Conservation (phyloP, 805 yeast genomes). For the Wickerhamomyces tratensis region DNA sequence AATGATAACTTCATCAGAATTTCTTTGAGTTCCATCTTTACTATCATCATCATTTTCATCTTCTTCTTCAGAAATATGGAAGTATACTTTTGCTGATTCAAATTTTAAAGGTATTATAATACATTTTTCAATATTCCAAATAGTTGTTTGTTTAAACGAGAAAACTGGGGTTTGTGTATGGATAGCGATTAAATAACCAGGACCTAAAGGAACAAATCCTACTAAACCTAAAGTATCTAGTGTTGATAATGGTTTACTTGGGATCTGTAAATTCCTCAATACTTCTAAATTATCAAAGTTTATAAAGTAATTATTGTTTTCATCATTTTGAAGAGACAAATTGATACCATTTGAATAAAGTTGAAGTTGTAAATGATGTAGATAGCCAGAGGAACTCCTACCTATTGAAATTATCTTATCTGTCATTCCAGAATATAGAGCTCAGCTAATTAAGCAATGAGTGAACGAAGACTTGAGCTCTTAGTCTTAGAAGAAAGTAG, state of each 20-base stretch:
- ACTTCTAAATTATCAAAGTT: not conserved
- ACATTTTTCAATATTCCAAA: slow-evolving; percentile 11
- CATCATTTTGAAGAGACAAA: not conserved
- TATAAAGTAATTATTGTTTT: not conserved
- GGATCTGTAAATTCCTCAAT: not conserved
- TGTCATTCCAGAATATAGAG: no score
- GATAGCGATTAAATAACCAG: slow-evolving; percentile 15
- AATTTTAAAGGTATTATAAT: slow-evolving; percentile 15
- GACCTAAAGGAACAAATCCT: slow-evolving; percentile 15
- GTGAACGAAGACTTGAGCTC: no score
- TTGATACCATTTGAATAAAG: slow-evolving; percentile 7
- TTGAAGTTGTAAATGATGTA: not conserved
- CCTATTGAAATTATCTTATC: no score
- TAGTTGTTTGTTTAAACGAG: slow-evolving; percentile 4
- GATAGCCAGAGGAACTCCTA: not conserved
- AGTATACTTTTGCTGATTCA: slow-evolving; percentile 9
- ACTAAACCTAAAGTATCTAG: slow-evolving; percentile 8
- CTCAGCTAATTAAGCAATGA: no score
- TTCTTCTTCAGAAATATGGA: slow-evolving; percentile 1
- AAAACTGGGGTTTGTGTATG: slow-evolving; percentile 9
- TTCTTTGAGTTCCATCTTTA: no score
- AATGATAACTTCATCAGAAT: no score
- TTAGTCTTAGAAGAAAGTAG: no score
- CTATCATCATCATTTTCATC: not conserved
- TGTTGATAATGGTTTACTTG: slow-evolving; percentile 1